phyloP scores from a whole-genome alignment of 192 early-diverging fungal species.

The Coemansia sp. region DNA sequence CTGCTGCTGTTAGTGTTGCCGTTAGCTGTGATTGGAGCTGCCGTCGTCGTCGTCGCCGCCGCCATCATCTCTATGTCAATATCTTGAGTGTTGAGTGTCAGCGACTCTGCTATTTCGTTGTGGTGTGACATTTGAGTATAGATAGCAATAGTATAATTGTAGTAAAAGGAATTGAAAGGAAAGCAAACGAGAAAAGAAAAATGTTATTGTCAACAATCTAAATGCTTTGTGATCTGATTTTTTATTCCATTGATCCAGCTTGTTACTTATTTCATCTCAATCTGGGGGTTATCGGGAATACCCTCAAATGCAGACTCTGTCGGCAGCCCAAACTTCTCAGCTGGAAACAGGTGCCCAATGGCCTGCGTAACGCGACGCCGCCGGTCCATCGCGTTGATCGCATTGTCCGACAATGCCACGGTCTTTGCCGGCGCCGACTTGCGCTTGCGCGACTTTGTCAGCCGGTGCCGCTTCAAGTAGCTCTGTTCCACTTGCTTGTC shows the following conservation, averaged over 20 bases:
- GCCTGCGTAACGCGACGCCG: conserved; percentile 69
- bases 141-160: background rate
- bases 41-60: background rate
- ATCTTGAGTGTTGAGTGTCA: conserved; percentile 17
- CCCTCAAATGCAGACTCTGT: conserved; percentile 35
- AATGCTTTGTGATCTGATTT: background rate
- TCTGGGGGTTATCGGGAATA: conserved; percentile 37
- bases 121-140: conserved; percentile 5
- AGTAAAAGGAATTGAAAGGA: conserved; percentile 5
- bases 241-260: no score
- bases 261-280: conserved; percentile 36
- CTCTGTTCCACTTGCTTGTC: conserved; percentile 89
- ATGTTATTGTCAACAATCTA: background rate
- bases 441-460: conserved; percentile 74
- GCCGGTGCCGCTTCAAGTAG: conserved; percentile 82
- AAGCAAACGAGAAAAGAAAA: background rate
- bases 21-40: background rate
- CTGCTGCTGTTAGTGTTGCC: background rate
- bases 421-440: conserved; percentile 60
- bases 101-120: background rate
- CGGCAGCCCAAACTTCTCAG: conserved; percentile 53
- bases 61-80: conserved; percentile 2
- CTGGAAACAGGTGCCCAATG: conserved; percentile 60
- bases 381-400: conserved; percentile 66
- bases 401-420: conserved; percentile 69